phyloP scores from a whole-genome alignment of 73 alveolate species.

The Tetrahymena malaccensis region DNA sequence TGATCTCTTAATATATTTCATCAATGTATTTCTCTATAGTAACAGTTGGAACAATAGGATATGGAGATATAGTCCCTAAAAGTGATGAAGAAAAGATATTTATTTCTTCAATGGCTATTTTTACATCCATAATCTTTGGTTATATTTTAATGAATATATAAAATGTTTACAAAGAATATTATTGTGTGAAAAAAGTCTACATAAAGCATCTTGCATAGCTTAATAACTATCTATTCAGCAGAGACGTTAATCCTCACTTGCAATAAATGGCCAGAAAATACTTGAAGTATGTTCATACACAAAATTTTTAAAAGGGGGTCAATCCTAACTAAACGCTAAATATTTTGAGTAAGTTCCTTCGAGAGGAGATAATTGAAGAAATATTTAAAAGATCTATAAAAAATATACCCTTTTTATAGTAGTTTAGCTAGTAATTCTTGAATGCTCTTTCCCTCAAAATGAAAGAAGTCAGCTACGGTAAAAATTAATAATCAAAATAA shows the following conservation, averaged over 20 bases:
- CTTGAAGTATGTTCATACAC: background rate
- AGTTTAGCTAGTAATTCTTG: background rate
- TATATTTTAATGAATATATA: background rate
- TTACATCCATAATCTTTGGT: background rate
- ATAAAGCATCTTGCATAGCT: background rate
- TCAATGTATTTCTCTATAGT: background rate
- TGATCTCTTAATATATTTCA: background rate
- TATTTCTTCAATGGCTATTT: background rate
- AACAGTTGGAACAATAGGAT: background rate
- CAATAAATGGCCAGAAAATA: background rate
- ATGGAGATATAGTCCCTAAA: background rate
- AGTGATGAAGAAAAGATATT: background rate
- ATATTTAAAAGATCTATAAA: background rate
- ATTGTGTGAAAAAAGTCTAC: background rate
- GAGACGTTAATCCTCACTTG: background rate
- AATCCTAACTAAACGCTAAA: background rate
- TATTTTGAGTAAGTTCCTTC: background rate
- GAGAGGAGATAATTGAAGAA: background rate
- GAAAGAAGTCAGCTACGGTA: background rate
- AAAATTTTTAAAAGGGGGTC: background rate
- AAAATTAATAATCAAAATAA: background rate
- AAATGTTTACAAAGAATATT: background rate
- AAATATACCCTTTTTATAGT: background rate
- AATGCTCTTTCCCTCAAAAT: background rate
- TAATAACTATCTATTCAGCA: background rate